phyloP scores from a whole-genome alignment of 306 rosid species.

The Acacia confusa region DNA sequence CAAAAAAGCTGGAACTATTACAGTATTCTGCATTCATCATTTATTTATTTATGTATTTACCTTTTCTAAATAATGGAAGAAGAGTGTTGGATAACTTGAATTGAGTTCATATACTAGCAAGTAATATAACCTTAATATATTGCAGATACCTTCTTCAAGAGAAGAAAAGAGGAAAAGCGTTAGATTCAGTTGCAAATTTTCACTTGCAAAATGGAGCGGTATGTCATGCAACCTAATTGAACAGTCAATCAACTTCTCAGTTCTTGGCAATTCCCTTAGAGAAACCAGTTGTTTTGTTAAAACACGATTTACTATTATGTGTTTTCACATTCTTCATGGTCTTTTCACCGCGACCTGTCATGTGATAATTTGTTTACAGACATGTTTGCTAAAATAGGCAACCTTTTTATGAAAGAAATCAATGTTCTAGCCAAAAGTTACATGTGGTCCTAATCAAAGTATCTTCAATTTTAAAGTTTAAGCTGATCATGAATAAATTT shows the following conservation, averaged over 20 bases:
- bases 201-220: conserved; percentile 99
- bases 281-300: conserved; percentile 25
- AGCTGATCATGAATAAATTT: background rate
- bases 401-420: conserved; percentile 20
- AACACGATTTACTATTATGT: background rate
- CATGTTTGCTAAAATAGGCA: conserved; percentile 7
- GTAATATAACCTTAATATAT: conserved; percentile 19
- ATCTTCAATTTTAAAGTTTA: background rate
- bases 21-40: conserved; percentile 18
- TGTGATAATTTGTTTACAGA: conserved; percentile 23
- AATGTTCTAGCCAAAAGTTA: conserved; percentile 14
- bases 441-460: conserved; percentile 11
- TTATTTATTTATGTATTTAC: background rate
- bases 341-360: conserved; percentile 12
- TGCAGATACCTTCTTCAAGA: conserved; percentile 90
- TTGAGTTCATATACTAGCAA: background rate
- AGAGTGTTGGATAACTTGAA: background rate
- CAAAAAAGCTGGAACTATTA: conserved; percentile 11
- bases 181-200: conserved; percentile 93
- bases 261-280: conserved; percentile 27
- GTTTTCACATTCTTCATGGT: conserved; percentile 21
- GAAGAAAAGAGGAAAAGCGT: conserved; percentile 97
- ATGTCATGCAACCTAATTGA: conserved; percentile 33
- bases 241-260: conserved; percentile 13
- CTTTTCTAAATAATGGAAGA: background rate